Evolutionary conservation across 2,329 filamentous ascomycete genomes (phyloP).

Genomic region (Clonostachys byssicola): DNA sequence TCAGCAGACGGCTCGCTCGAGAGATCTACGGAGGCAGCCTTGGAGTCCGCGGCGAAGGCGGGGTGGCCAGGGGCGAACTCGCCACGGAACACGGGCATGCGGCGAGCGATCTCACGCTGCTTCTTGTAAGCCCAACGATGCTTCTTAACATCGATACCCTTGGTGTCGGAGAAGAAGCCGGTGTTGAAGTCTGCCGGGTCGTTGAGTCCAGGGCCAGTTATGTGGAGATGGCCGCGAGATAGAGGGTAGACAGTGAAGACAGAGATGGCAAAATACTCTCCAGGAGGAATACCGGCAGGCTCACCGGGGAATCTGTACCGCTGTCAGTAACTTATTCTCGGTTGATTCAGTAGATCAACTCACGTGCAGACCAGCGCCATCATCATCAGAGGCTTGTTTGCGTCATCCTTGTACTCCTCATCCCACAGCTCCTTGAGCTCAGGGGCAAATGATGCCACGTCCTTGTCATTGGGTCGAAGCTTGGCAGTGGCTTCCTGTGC

Average conservation of each 20-base stretch:
- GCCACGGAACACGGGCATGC: conserved; percentile 45
- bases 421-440: conserved; percentile 46
- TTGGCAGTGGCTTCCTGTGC: conserved; percentile 47
- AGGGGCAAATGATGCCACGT: conserved; percentile 42
- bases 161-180: conserved; percentile 46
- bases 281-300: conserved; percentile 18
- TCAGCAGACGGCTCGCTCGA: conserved; percentile 13
- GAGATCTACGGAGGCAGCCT: conserved; percentile 23
- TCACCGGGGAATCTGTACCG: conserved; percentile 26
- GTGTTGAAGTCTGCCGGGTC: conserved; percentile 50
- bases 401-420: conserved; percentile 31
- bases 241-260: conserved; percentile 54
- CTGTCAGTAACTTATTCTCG: neutral
- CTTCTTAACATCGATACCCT: conserved; percentile 45
- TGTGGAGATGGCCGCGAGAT: conserved; percentile 59
- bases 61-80: conserved; percentile 35
- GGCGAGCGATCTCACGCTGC: conserved; percentile 53
- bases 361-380: conserved; percentile 22
- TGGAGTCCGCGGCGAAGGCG: conserved; percentile 30
- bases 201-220: conserved; percentile 35
- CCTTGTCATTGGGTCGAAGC: conserved; percentile 42
- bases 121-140: conserved; percentile 62
- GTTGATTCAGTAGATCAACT: neutral
- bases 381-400: conserved; percentile 37
- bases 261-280: conserved; percentile 45